A percentile compares a stretch with the other conserved stretches of the same genome.
These are phyloP conservation scores for Penicillium diatomitis DNA, from an alignment of 495 filamentous ascomycete genomes.

Conservation along the genomic window DNA sequence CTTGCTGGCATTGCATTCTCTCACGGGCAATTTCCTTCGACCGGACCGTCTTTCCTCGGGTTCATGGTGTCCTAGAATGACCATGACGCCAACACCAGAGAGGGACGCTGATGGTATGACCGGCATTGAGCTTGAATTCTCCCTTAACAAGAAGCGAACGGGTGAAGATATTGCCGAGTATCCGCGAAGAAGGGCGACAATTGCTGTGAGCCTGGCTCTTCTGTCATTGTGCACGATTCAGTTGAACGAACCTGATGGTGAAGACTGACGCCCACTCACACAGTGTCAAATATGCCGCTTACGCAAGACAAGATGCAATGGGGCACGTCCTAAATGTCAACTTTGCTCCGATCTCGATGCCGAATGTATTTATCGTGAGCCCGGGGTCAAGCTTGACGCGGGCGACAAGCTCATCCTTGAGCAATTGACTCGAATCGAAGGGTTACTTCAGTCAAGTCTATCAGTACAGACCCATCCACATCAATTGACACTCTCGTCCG, in stretches of 20 bases:
- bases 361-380: constrained; percentile 76
- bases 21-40: no score
- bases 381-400: constrained; percentile 78
- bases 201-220: constrained; percentile 47
- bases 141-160: constrained; percentile 47
- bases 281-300: constrained; percentile 81
- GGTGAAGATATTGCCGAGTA: constrained; percentile 59
- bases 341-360: constrained; percentile 74
- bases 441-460: constrained; percentile 59
- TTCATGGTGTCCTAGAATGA: neutral
- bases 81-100: constrained; percentile 5
- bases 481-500: constrained; percentile 38
- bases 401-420: constrained; percentile 80
- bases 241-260: neutral
- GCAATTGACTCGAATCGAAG: constrained; percentile 65
- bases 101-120: neutral
- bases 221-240: neutral
- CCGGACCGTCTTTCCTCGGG: no score
- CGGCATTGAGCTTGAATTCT: neutral
- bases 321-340: constrained; percentile 73
- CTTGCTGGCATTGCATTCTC: no score
- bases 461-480: constrained; percentile 32
- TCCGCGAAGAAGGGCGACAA: constrained; percentile 59
- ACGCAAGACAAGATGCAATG: constrained; percentile 75
- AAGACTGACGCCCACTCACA: neutral